A percentile compares a stretch with the other conserved stretches of the same genome.
Evolutionary conservation across 2,329 filamentous ascomycete species (phyloP).

Genomic region (Colletotrichum scovillei): DNA sequence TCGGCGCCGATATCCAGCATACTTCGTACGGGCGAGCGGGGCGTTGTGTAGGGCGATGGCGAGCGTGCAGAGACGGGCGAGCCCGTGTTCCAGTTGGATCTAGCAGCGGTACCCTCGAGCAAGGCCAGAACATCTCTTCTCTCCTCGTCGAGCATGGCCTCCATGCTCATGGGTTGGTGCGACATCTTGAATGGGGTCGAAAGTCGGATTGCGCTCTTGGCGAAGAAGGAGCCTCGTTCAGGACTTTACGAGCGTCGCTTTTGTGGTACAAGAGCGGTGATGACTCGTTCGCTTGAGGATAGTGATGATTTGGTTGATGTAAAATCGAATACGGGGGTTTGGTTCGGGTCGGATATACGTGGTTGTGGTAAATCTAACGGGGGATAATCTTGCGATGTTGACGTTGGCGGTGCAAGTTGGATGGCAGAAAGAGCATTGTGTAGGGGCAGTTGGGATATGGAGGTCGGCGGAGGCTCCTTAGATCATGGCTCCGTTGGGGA

Average conservation of each 20-base stretch:
- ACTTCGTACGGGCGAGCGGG: conserved; percentile 75
- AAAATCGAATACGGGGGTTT: conserved; percentile 7
- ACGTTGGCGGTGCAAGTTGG: conserved; percentile 37
- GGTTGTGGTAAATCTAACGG: conserved; percentile 37
- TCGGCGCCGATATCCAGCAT: conserved; percentile 71
- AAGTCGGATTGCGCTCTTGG: neutral
- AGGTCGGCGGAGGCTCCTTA: conserved; percentile 28
- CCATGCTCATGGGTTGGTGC: conserved; percentile 74
- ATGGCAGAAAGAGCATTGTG: conserved; percentile 42
- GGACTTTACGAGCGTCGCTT: conserved; percentile 5
- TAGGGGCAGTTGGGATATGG: conserved; percentile 18
- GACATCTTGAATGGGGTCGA: conserved; percentile 42
- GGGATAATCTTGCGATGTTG: conserved; percentile 41
- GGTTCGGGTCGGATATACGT: neutral
- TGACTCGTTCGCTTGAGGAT: neutral
- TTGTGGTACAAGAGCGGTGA: neutral
- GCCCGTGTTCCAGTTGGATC: conserved; percentile 42
- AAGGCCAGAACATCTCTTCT: conserved; percentile 77
- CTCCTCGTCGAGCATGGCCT: conserved; percentile 82
- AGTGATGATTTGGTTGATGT: conserved; percentile 6
- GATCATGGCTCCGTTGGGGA: conserved; percentile 37
- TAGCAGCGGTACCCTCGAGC: conserved; percentile 63
- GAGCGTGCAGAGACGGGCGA: conserved; percentile 54
- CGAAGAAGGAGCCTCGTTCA: neutral
- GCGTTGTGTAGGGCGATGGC: conserved; percentile 65